Evolutionary conservation across 2,329 filamentous ascomycete species (phyloP).

Genomic region (Penicillium hesseltinei): DNA sequence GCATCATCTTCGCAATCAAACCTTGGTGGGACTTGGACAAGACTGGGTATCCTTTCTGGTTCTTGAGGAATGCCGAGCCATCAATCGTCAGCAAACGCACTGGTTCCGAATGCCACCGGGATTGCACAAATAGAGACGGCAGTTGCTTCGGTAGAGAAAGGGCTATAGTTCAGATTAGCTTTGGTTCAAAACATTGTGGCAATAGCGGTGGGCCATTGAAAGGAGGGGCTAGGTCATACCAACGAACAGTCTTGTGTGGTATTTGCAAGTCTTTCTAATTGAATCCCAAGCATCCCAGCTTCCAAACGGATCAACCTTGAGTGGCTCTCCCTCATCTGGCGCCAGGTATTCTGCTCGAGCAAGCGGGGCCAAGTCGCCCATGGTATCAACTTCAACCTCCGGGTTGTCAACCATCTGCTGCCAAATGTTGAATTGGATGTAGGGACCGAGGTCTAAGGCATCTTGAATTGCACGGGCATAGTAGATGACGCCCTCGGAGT

Average conservation of each 20-base stretch:
- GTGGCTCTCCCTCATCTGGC: conserved; percentile 33
- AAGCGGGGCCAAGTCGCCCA: conserved; percentile 46
- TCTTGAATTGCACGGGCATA: conserved; percentile 85
- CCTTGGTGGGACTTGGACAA: conserved; percentile 58
- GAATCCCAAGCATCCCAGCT: conserved; percentile 94
- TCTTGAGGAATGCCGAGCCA: conserved; percentile 55
- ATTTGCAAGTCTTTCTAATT: conserved; percentile 80
- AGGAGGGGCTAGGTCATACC: conserved; percentile 58
- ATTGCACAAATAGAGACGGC: conserved; percentile 56
- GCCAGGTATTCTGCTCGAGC: conserved; percentile 43
- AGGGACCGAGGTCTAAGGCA: conserved; percentile 69
- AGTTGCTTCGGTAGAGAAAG: conserved; percentile 59
- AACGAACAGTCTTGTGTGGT: conserved; percentile 75
- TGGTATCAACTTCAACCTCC: conserved; percentile 49
- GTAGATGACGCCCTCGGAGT: conserved; percentile 58
- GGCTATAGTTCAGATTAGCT: conserved; percentile 41
- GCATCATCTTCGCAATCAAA: conserved; percentile 57
- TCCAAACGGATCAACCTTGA: conserved; percentile 68
- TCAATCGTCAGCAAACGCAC: conserved; percentile 57
- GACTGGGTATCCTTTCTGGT: conserved; percentile 58
- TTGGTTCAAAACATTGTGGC: background rate
- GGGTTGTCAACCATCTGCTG: conserved; percentile 79
- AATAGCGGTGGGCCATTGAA: background rate
- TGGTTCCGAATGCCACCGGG: conserved; percentile 64
- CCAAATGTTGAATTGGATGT: conserved; percentile 76